Conservation (phyloP, 345 rosid species). For the Barbarea vulgaris region DNA sequence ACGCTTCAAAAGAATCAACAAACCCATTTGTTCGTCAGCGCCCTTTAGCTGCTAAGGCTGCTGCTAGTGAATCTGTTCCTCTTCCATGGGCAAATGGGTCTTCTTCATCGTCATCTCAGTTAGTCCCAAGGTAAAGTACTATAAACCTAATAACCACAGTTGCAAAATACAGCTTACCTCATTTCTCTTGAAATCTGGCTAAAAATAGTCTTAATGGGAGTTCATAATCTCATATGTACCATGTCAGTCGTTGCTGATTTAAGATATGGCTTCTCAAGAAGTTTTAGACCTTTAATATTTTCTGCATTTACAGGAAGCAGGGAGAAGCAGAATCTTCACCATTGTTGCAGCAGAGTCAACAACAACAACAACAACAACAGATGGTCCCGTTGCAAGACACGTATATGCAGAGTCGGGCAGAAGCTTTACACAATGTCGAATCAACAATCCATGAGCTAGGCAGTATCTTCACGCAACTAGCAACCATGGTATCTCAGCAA, state of each 20-base stretch:
- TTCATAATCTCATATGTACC: background rate
- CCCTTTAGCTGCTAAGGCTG: conserved; percentile 64
- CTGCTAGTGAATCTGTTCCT: conserved; percentile 54
- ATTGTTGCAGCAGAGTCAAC: conserved; percentile 50
- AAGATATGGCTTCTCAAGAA: conserved; percentile 11
- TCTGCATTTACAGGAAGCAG: conserved; percentile 50
- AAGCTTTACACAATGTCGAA: conserved; percentile 80
- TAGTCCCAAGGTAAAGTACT: conserved; percentile 41
- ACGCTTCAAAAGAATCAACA: conserved; percentile 63
- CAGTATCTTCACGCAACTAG: conserved; percentile 76
- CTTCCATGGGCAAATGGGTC: conserved; percentile 77
- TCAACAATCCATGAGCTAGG: conserved; percentile 83
- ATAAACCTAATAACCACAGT: background rate
- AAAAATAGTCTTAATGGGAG: conserved; percentile 1
- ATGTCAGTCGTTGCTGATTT: background rate
- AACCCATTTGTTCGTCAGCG: conserved; percentile 84
- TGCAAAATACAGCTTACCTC: conserved; percentile 3
- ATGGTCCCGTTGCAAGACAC: conserved; percentile 74
- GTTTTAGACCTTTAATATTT: background rate
- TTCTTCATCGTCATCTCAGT: conserved; percentile 49
- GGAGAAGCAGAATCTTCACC: conserved; percentile 63
- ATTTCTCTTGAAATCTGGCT: conserved; percentile 6
- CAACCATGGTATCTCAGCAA: conserved; percentile 89
- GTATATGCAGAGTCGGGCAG: conserved; percentile 85
- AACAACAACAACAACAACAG: conserved; percentile 59